A percentile compares a stretch with the other conserved stretches of the same genome.
phyloP scores from a whole-genome alignment of 148 eudicot species.

The Amaranthus hypochondriacus region DNA sequence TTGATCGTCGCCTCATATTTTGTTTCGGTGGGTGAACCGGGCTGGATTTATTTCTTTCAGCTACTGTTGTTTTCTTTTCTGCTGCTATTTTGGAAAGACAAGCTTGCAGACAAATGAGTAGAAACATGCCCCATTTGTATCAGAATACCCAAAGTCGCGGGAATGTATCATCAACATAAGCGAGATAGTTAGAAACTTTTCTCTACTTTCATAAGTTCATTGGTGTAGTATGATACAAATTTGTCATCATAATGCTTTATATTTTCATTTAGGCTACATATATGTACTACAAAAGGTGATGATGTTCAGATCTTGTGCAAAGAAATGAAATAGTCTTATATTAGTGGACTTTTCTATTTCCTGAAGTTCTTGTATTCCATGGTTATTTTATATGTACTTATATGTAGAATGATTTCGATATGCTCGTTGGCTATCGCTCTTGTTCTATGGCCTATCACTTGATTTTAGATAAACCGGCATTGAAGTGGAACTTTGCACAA shows the following conservation, averaged over 20 bases:
- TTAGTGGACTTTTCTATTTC: not conserved
- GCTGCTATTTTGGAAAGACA: constrained; percentile 26
- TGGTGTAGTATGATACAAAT: constrained; percentile 17
- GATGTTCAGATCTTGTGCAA: constrained; percentile 3
- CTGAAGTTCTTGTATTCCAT: too few relatives aligned
- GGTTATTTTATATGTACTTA: too few relatives aligned
- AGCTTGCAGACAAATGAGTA: constrained; percentile 19
- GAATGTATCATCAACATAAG: constrained; percentile 4
- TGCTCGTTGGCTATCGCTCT: too few relatives aligned
- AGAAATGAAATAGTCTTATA: not conserved
- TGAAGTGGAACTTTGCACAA: too few relatives aligned
- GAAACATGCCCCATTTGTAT: constrained; percentile 5
- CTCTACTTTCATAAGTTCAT: not conserved
- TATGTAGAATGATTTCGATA: too few relatives aligned
- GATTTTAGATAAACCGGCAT: too few relatives aligned
- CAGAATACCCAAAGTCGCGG: not conserved
- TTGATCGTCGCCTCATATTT: constrained; percentile 4
- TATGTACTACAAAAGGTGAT: not conserved
- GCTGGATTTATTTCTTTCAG: constrained; percentile 13
- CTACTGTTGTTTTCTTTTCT: constrained; percentile 25
- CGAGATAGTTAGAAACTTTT: constrained; percentile 9
- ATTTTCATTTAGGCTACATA: not conserved
- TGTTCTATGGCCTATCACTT: too few relatives aligned
- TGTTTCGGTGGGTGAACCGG: constrained; percentile 2
- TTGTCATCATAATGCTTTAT: constrained; percentile 13